Evolutionary conservation across 345 rosid genomes (phyloP).

Genomic region (Cardamine resedifolia): DNA sequence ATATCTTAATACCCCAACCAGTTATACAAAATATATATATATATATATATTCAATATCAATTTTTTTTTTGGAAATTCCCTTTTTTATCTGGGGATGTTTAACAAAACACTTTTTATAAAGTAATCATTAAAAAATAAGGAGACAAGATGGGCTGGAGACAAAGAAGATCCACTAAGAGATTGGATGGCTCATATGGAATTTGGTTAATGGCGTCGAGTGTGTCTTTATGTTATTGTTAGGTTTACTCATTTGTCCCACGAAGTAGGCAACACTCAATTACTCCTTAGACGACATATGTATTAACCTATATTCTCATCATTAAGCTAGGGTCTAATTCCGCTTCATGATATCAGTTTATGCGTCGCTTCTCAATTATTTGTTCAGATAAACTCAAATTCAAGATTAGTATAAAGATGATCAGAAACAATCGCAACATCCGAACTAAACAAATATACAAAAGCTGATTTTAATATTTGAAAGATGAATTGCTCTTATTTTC

Average conservation of each 20-base stretch:
- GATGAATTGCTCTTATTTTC: neutral
- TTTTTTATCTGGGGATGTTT: conserved; percentile 12
- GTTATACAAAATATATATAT: neutral
- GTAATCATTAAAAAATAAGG: conserved; percentile 22
- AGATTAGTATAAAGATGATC: neutral
- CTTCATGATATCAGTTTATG: neutral
- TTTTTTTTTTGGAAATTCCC: neutral
- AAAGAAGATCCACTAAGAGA: conserved; percentile 37
- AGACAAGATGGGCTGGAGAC: conserved; percentile 42
- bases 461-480: neutral
- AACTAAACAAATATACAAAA: no score
- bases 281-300: neutral
- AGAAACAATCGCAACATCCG: neutral
- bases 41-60: neutral
- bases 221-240: conserved; percentile 33
- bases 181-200: conserved; percentile 39
- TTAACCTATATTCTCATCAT: conserved; percentile 23
- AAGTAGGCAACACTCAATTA: conserved; percentile 37
- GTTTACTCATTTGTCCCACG: conserved; percentile 39
- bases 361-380: no score
- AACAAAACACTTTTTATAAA: neutral
- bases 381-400: neutral
- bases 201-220: conserved; percentile 38
- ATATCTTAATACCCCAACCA: neutral
- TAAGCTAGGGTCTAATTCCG: conserved; percentile 9